Evolutionary conservation across 805 yeast genomes (phyloP).

Genomic region (Spathaspora girioi): DNA sequence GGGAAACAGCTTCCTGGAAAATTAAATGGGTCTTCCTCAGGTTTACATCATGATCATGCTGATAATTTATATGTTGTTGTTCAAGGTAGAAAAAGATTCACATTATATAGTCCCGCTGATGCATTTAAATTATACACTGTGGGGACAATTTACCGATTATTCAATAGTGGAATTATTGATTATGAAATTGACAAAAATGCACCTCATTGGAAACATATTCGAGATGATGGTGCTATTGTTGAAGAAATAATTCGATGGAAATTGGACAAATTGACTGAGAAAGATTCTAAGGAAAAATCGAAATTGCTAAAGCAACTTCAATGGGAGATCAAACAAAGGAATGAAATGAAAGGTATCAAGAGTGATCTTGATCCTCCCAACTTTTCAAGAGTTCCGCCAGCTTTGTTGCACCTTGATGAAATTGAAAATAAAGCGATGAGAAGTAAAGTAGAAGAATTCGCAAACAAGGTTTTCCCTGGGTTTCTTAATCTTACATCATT

Average conservation of each 20-base stretch:
- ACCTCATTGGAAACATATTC: constrained; percentile 58
- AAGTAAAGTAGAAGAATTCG: constrained; percentile 27
- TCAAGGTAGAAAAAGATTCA: constrained; percentile 61
- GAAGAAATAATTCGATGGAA: constrained; percentile 47
- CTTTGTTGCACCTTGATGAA: constrained; percentile 57
- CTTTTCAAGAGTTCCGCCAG: constrained; percentile 62
- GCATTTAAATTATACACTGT: constrained; percentile 58
- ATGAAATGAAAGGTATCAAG: constrained; percentile 4
- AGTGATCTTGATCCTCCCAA: constrained; percentile 53
- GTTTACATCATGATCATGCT: constrained; percentile 79
- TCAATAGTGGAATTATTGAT: constrained; percentile 64
- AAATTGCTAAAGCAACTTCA: constrained; percentile 8
- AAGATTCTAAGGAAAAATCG: constrained; percentile 16
- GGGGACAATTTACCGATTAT: constrained; percentile 55
- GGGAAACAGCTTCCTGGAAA: constrained; percentile 57
- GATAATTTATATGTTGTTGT: constrained; percentile 66
- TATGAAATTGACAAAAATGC: constrained; percentile 52
- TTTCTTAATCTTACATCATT: constrained; percentile 39
- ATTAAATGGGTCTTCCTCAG: constrained; percentile 55
- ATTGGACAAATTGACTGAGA: constrained; percentile 21
- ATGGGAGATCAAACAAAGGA: constrained; percentile 6
- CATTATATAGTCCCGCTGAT: constrained; percentile 61
- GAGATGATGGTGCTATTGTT: constrained; percentile 59
- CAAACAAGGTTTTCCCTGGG: constrained; percentile 46
- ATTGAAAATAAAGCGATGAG: constrained; percentile 26